Conservation (phyloP, 148 eudicot genomes). For the Vaccinium vitisidaea region DNA sequence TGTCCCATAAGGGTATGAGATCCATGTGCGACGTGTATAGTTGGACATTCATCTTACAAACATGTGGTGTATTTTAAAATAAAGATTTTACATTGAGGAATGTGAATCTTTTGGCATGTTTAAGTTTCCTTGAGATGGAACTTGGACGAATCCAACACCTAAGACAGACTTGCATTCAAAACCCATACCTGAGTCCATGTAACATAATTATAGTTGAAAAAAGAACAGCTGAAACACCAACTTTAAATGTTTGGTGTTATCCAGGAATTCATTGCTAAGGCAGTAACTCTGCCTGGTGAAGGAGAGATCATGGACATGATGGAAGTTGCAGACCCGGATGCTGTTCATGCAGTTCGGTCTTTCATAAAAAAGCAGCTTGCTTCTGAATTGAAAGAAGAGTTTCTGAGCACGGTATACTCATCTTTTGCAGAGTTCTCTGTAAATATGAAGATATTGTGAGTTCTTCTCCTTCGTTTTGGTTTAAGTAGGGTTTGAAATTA, state of each 20-base stretch:
- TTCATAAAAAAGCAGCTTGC: slow-evolving; percentile 90
- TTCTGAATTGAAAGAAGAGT: slow-evolving; percentile 62
- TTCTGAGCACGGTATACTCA: slow-evolving; percentile 53
- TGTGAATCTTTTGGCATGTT: background rate
- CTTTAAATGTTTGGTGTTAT: background rate
- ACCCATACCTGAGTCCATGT: background rate
- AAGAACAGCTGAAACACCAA: background rate
- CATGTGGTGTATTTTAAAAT: background rate
- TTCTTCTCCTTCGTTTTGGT: background rate
- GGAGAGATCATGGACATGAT: slow-evolving; percentile 99
- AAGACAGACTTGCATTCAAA: background rate
- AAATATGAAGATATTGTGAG: background rate
- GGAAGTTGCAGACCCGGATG: slow-evolving; percentile 98
- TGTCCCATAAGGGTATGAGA: background rate
- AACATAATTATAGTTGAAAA: background rate
- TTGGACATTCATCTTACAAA: background rate
- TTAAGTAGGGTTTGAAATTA: background rate
- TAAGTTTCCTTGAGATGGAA: background rate
- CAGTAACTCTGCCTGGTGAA: slow-evolving; percentile 80
- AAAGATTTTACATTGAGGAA: background rate
- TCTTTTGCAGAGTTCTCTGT: background rate
- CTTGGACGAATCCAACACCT: background rate
- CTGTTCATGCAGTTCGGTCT: slow-evolving; percentile 83
- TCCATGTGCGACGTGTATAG: background rate
- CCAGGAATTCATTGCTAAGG: slow-evolving; percentile 90